These are phyloP conservation scores for Fusarium sp. DNA, from an alignment of 2,329 filamentous ascomycete genomes.

Conservation along the genomic window DNA sequence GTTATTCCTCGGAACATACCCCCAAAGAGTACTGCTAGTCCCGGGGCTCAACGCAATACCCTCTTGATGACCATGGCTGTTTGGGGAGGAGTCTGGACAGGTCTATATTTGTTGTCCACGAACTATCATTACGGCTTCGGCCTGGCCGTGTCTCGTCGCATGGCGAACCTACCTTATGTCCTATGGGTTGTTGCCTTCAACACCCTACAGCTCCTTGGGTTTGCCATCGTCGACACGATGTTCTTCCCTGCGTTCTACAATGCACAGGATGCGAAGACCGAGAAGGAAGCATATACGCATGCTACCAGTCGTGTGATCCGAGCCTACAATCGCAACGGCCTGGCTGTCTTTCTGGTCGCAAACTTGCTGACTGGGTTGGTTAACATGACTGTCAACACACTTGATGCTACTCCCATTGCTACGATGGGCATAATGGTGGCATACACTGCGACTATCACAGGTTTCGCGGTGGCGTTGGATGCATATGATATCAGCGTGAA, in stretches of 20 bases:
- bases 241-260: conserved; percentile 81
- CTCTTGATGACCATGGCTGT: conserved; percentile 72
- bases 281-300: conserved; percentile 71
- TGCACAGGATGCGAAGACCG: conserved; percentile 63
- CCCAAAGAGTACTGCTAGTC: conserved; percentile 55
- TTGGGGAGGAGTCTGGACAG: conserved; percentile 75
- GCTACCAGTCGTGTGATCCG: conserved; percentile 85
- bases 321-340: conserved; percentile 88
- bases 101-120: conserved; percentile 76
- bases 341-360: conserved; percentile 85
- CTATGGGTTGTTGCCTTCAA: conserved; percentile 96
- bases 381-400: conserved; percentile 86
- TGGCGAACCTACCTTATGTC: conserved; percentile 94
- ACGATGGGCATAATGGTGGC: conserved; percentile 80
- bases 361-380: conserved; percentile 91
- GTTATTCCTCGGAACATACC: conserved; percentile 73
- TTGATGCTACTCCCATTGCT: conserved; percentile 72
- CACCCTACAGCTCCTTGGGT: conserved; percentile 80
- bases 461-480: conserved; percentile 75
- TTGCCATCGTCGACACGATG: conserved; percentile 79
- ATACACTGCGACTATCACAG: conserved; percentile 77
- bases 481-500: conserved; percentile 75
- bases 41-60: conserved; percentile 62
- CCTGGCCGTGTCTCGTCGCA: conserved; percentile 82
- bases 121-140: conserved; percentile 76